Conservation (phyloP, 1,284 basidiomycete genomes). For the Marasmius tenuissimus region DNA sequence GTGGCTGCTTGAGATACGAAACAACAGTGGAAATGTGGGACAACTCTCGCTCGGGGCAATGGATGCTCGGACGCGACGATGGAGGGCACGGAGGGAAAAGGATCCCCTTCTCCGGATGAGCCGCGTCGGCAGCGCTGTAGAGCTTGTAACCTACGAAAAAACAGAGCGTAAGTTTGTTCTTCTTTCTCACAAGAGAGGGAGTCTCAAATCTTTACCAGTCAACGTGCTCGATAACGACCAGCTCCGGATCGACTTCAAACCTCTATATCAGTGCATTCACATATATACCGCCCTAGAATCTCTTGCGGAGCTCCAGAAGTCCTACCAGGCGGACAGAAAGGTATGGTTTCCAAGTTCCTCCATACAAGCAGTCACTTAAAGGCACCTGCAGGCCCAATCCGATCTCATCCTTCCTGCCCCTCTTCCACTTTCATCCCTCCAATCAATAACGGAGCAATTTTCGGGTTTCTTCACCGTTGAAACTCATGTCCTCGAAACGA, state of each 20-base stretch:
- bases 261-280: conserved; percentile 96
- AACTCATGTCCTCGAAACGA: conserved; percentile 88
- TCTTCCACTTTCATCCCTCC: conserved; percentile 56
- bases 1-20: conserved; percentile 95
- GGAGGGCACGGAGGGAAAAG: conserved; percentile 81
- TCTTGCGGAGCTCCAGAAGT: conserved; percentile 85
- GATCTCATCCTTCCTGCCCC: conserved; percentile 86
- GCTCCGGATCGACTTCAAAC: conserved; percentile 90
- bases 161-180: conserved; percentile 75
- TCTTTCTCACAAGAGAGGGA: background rate
- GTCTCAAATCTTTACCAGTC: conserved; percentile 48
- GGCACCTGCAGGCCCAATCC: conserved; percentile 79
- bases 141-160: conserved; percentile 92
- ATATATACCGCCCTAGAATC: conserved; percentile 93
- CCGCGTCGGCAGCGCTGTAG: conserved; percentile 92
- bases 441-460: conserved; percentile 84
- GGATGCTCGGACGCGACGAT: conserved; percentile 82
- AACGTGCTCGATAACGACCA: conserved; percentile 91
- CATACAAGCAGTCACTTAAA: conserved; percentile 12
- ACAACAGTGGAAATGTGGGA: conserved; percentile 86
- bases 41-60: conserved; percentile 89
- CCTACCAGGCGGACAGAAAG: conserved; percentile 95
- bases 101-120: conserved; percentile 74
- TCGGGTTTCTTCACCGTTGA: conserved; percentile 99
- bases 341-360: conserved; percentile 37